These are phyloP conservation scores for Pilasporangium apinafurcum DNA, from an alignment of 352 stramenopile genomes.

Conservation along the genomic window DNA sequence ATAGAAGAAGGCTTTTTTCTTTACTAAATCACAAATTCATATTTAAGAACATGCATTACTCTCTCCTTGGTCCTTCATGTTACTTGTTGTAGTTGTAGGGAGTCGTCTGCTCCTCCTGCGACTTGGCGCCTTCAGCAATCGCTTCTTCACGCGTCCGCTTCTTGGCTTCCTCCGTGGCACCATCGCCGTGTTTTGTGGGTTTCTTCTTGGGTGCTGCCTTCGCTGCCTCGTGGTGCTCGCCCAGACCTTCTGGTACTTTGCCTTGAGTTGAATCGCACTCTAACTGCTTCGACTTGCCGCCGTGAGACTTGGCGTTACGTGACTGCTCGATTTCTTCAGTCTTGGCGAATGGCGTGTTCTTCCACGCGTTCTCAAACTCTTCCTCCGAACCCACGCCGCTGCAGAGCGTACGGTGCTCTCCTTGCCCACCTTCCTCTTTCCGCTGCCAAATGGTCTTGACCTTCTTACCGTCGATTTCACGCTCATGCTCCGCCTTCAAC, in stretches of 20 bases:
- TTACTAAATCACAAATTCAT: too few species aligned
- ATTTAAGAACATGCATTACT: constrained; percentile 1
- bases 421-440: constrained; percentile 37
- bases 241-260: not conserved
- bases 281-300: constrained; percentile 20
- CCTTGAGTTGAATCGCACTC: constrained; percentile 13
- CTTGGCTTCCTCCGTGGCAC: constrained; percentile 25
- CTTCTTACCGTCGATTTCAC: constrained; percentile 58
- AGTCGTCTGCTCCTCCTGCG: constrained; percentile 66
- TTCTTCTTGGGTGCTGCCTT: constrained; percentile 34
- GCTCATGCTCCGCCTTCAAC: constrained; percentile 66
- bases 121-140: constrained; percentile 53
- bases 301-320: not conserved
- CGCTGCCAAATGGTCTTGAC: constrained; percentile 50
- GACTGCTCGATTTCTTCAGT: constrained; percentile 6
- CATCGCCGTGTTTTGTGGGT: constrained; percentile 11
- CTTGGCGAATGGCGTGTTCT: constrained; percentile 46
- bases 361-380: constrained; percentile 62
- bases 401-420: constrained; percentile 39
- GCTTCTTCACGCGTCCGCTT: constrained; percentile 31
- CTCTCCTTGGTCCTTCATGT: constrained; percentile 1
- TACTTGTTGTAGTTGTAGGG: constrained; percentile 23
- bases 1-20: too few species aligned
- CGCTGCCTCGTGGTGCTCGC: constrained; percentile 15
- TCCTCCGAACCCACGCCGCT: constrained; percentile 25